Percentiles rank a stretch among this genome's conserved stretches.
Evolutionary conservation across 2,329 filamentous ascomycete species (phyloP).

Genomic region (Pestalotiopsis fici): DNA sequence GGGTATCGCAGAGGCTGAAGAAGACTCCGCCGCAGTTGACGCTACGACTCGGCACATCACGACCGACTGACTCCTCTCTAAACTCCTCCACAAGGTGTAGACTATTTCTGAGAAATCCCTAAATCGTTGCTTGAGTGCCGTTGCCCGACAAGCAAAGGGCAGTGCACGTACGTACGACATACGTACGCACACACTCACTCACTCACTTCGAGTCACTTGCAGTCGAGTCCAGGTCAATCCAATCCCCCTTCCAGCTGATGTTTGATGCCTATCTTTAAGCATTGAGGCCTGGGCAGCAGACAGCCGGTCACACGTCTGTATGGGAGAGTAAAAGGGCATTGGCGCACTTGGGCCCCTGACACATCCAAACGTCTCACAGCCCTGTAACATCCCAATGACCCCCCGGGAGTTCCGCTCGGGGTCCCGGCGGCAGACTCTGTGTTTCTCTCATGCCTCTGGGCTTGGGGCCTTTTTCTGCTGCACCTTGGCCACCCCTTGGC

Average conservation of each 20-base stretch:
- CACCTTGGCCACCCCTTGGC: not conserved
- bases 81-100: too few species aligned
- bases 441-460: not conserved
- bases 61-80: not conserved
- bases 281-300: not conserved
- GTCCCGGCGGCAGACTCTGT: not conserved
- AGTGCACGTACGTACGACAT: not conserved
- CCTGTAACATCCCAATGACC: not conserved
- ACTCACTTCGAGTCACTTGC: not conserved
- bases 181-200: too few species aligned
- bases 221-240: not conserved
- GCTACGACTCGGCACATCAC: not conserved
- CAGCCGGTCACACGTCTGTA: not conserved
- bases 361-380: conserved; percentile 11
- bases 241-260: not conserved
- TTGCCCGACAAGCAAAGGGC: not conserved
- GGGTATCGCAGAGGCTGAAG: not conserved
- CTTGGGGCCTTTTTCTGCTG: not conserved
- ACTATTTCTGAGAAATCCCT: too few species aligned
- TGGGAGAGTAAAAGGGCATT: not conserved
- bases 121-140: not conserved
- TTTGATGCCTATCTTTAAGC: not conserved
- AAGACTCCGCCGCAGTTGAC: not conserved
- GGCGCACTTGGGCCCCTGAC: conserved; percentile 2
- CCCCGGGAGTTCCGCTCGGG: not conserved